Evolutionary conservation across 495 filamentous ascomycete species (phyloP).

Genomic region (Rhypophila decipiens): DNA sequence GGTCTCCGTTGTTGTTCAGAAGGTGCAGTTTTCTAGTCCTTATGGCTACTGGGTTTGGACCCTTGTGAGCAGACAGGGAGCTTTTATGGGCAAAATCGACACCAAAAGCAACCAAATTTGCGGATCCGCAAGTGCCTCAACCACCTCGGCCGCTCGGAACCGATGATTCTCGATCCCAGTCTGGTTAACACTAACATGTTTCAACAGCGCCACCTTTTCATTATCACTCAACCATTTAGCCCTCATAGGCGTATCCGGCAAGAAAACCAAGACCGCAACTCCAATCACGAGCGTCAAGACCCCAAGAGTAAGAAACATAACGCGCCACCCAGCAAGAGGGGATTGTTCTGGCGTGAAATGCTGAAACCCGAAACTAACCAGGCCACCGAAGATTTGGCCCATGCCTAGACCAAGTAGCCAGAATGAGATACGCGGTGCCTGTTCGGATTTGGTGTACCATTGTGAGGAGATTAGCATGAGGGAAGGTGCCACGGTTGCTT

Average conservation of each 20-base stretch:
- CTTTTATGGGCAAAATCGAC: slow-evolving; percentile 10
- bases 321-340: slow-evolving; percentile 50
- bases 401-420: slow-evolving; percentile 59
- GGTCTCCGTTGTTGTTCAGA: no score
- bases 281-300: slow-evolving; percentile 47
- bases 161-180: slow-evolving; percentile 45
- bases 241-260: slow-evolving; percentile 49
- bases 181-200: slow-evolving; percentile 31
- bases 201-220: slow-evolving; percentile 41
- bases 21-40: no score
- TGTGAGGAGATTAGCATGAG: slow-evolving; percentile 46
- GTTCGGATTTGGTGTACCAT: slow-evolving; percentile 61
- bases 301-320: slow-evolving; percentile 57
- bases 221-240: slow-evolving; percentile 43
- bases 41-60: no score
- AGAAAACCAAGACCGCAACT: slow-evolving; percentile 32
- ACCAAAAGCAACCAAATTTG: slow-evolving; percentile 28
- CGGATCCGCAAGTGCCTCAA: slow-evolving; percentile 29
- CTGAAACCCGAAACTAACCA: slow-evolving; percentile 57
- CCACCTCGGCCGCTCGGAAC: slow-evolving; percentile 21
- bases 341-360: slow-evolving; percentile 33
- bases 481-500: slow-evolving; percentile 56
- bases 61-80: not conserved
- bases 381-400: slow-evolving; percentile 57
- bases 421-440: slow-evolving; percentile 54